Conservation (phyloP, 176 grass and related monocot genomes). For the Tillandsia leiboldiana region DNA sequence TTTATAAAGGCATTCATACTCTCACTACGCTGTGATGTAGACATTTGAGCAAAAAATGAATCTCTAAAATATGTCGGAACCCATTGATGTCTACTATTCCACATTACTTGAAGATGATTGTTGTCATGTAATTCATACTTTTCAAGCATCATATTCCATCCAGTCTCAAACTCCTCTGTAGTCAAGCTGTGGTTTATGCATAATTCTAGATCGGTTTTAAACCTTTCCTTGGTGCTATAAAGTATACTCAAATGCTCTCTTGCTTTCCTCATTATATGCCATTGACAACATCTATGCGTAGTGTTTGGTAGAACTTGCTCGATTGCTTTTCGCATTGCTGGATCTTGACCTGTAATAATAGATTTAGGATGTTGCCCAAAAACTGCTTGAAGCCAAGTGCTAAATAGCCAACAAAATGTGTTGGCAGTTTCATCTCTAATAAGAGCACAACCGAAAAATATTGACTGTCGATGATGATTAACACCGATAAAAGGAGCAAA, state of each 20-base stretch:
- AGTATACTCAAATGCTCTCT: neutral
- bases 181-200: no score
- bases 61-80: no score
- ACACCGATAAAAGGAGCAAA: neutral
- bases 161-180: no score
- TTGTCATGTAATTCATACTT: no score
- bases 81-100: no score
- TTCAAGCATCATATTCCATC: no score
- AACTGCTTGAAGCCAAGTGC: neutral
- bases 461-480: neutral
- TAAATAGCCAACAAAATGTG: slow-evolving; percentile 6
- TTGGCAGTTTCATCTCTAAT: neutral
- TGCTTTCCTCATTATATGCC: neutral
- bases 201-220: no score
- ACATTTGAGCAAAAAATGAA: no score
- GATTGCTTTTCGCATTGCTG: neutral
- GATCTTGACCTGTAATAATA: neutral
- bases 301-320: neutral
- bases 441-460: neutral
- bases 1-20: no score
- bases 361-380: neutral
- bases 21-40: no score
- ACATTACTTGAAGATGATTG: no score
- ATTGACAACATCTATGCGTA: neutral
- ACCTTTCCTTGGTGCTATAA: neutral